A percentile compares a stretch with the other conserved stretches of the same genome.
phyloP scores from a whole-genome alignment of 2,329 filamentous ascomycete genomes.

The Aureobasidium sp. region DNA sequence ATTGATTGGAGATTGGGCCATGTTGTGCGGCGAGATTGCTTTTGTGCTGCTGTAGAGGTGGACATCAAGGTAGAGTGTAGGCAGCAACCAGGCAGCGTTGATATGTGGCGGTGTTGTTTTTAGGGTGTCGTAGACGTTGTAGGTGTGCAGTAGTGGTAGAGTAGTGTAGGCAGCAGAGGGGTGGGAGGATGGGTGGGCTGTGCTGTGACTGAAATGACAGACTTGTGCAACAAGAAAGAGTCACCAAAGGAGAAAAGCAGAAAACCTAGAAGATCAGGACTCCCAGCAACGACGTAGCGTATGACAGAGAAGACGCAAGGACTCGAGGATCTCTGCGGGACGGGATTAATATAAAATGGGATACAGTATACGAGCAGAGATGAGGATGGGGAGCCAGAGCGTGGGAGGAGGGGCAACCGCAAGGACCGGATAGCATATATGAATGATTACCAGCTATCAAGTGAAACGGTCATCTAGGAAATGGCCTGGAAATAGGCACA shows the following conservation, averaged over 20 bases:
- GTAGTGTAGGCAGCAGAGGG: constrained; percentile 5
- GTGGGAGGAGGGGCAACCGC: constrained; percentile 15
- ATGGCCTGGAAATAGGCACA: constrained; percentile 12
- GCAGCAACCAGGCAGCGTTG: constrained; percentile 4
- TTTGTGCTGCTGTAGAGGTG: constrained; percentile 14
- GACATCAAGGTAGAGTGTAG: constrained; percentile 16
- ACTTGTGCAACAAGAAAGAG: constrained; percentile 1
- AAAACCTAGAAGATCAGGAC: constrained; percentile 11
- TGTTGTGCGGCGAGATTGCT: constrained; percentile 17
- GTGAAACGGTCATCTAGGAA: constrained; percentile 15
- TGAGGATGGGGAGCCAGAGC: not conserved
- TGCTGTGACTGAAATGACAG: constrained; percentile 15
- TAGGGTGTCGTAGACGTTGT: constrained; percentile 4
- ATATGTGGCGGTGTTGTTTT: not conserved
- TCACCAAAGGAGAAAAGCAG: not conserved
- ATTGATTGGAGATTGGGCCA: constrained; percentile 18
- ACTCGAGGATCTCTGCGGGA: constrained; percentile 1
- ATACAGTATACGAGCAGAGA: constrained; percentile 1
- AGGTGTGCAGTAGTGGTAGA: not conserved
- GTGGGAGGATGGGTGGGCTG: not conserved
- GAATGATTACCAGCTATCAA: constrained; percentile 7
- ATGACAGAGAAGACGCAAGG: constrained; percentile 4
- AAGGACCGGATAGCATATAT: not conserved
- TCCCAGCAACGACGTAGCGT: not conserved
- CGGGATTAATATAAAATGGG: constrained; percentile 8